A percentile compares a stretch with the other conserved stretches of the same genome.
Conservation (phyloP, 345 rosid species). For the Xanthoceras sorbifolium region DNA sequence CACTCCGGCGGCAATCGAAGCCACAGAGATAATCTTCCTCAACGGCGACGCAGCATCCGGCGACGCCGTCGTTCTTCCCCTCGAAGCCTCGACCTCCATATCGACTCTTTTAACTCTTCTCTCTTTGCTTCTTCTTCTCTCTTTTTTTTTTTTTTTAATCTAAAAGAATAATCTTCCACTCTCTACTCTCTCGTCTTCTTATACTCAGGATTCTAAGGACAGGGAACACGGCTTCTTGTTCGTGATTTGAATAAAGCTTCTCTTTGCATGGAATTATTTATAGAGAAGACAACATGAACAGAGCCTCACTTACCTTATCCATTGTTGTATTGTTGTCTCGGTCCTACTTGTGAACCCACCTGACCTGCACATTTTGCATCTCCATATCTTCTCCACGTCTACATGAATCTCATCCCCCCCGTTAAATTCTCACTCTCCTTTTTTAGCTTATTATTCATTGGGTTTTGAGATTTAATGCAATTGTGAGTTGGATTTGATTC, state of each 20-base stretch:
- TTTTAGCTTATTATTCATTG: no score
- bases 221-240: no score
- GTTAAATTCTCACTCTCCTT: no score
- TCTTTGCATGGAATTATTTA: no score
- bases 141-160: no score
- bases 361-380: not conserved
- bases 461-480: not conserved
- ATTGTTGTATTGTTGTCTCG: not conserved
- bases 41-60: constrained; percentile 19
- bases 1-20: constrained; percentile 84
- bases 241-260: no score
- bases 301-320: not conserved
- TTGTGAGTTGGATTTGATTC: not conserved
- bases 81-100: not conserved
- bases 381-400: no score
- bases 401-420: not conserved
- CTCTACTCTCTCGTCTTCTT: no score
- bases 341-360: not conserved
- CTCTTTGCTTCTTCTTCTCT: not conserved
- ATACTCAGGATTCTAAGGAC: no score
- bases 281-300: no score
- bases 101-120: not conserved
- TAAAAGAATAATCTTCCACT: no score
- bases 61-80: not conserved
- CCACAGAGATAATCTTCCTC: constrained; percentile 56